Base-by-base conservation (phyloP, 2,329 filamentous ascomycete genomes). In the Paramyrothecium roridum region DNA sequence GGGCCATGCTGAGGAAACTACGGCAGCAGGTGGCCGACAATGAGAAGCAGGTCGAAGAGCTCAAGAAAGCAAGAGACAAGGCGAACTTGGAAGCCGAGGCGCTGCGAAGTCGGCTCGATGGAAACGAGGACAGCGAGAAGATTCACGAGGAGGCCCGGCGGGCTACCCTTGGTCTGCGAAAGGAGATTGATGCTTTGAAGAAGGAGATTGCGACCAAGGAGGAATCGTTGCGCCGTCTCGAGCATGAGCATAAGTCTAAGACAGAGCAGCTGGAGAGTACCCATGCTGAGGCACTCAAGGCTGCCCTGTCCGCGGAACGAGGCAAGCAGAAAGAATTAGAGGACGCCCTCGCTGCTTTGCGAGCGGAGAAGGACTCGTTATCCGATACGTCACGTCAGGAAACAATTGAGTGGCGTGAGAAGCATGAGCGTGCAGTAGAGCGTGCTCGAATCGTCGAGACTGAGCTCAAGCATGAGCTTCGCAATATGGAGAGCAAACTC, bases 401-500 rank as follows among this genome's bases (percentile, higher is more conserved):
- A 59, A 80, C 87, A n/a, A 79, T 82, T 48, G 89, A 92, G 55
- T 76, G 91, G 59, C 84, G 84, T 57, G 89, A 91, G 59, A 90
- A 89, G 68, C 78, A 89, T 8, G 85, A 89, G 48, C 83, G 87
- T 55, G 87, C 91, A 53, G 82, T 84, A 52, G 90, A 96, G 70
- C 86, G 85, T 26, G 80, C 86, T 20, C 82, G 83, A 13, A 78
- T 84, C 12, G 75, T 84, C 8, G 90, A 96, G 70, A 73, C 88
- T 7, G 93, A 97, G 67, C 78, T 96, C 64, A 89, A 90, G 64
- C 82, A 82, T n/a, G 93, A 98, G 72, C 71, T 84, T 10, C 77
- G 88, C 70, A 82, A 87, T 17, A 80, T 96, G 60, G 96, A 99
- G 74, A 88, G 89, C 63, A 96, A 96, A 70, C 80, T 99, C 54